Evolutionary conservation across 2,329 filamentous ascomycete species (phyloP), one percentile per base, ranked within the genome.

Genomic region (Colletotrichum sansevieriae): DNA sequence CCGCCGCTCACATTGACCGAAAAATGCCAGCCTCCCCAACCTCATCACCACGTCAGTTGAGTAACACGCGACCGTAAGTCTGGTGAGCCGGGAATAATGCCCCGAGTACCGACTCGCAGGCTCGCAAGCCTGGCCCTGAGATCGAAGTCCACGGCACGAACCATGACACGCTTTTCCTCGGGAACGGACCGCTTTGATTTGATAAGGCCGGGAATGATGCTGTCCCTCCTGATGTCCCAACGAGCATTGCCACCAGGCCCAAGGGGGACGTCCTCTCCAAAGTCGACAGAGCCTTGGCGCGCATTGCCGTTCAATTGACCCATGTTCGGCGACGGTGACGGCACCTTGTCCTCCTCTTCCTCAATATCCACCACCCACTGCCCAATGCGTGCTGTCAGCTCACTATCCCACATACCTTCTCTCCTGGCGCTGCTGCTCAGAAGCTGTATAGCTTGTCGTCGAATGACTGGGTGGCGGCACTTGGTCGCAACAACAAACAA

Each of bases 371-470:
- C 83, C 43, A 89, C 81, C 86, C 86, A 89, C 66, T 80, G 81
- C 54, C 83, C 84, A 71, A 89, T 88, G 8, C 82, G 82, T 1
- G 87, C 86, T 11, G 83, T 81, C 68, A 89, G 81, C 71, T 87
- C 84, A 72, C 86, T 90, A 73, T 92, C 90, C 90, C 90, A 92
- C 83, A 92, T 89, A 22, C 88, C 90, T 77, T 92, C 90, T 56
- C 89, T 82, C 52, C 89, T 83, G 8, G 88, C 85, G 73, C 86
- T 89, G 72, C 83, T 87, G 58, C 83, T 82, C 63, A 92, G 78
- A 43, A 92, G 76, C 75, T 87, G 83, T 47, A 92, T 88, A 8
- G 90, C 90, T 70, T 87, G 85, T 18, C 88, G 82, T 20, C 90
- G 85, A 39, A 87, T 82, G 1, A 79, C 72, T 0, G 85, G 83